These are phyloP conservation scores for Dentipellis sp. DNA, from an alignment of 768 basidiomycete species.

Conservation along the genomic window DNA sequence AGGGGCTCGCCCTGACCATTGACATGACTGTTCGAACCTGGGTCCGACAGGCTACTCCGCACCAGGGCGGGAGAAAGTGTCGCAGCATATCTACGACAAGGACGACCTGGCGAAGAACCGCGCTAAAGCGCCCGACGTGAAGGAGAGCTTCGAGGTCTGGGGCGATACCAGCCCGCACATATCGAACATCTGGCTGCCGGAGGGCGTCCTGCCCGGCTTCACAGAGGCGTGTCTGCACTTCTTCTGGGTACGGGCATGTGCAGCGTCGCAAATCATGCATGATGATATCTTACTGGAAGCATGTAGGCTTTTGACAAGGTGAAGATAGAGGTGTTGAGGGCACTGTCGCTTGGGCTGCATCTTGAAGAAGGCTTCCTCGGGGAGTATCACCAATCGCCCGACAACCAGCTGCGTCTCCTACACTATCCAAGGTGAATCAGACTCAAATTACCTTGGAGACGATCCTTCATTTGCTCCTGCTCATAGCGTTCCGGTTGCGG, in stretches of 20 bases:
- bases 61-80: slow-evolving; percentile 23
- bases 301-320: slow-evolving; percentile 6
- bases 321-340: slow-evolving; percentile 36
- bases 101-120: slow-evolving; percentile 21
- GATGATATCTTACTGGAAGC: background rate
- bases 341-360: slow-evolving; percentile 39
- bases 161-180: slow-evolving; percentile 33
- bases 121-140: slow-evolving; percentile 28
- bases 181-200: slow-evolving; percentile 53
- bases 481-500: slow-evolving; percentile 22
- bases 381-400: slow-evolving; percentile 29
- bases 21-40: background rate
- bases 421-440: slow-evolving; percentile 36
- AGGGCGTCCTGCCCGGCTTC: slow-evolving; percentile 42
- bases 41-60: slow-evolving; percentile 21
- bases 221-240: slow-evolving; percentile 42
- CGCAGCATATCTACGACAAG: slow-evolving; percentile 24
- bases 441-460: background rate
- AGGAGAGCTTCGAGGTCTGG: slow-evolving; percentile 50
- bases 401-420: slow-evolving; percentile 49
- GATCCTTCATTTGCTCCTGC: background rate
- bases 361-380: slow-evolving; percentile 36
- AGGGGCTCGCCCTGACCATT: background rate
- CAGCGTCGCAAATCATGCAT: background rate
- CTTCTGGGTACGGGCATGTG: slow-evolving; percentile 24